Conservation (phyloP, 2,329 filamentous ascomycete genomes). For the Aureobasidium sp. region DNA sequence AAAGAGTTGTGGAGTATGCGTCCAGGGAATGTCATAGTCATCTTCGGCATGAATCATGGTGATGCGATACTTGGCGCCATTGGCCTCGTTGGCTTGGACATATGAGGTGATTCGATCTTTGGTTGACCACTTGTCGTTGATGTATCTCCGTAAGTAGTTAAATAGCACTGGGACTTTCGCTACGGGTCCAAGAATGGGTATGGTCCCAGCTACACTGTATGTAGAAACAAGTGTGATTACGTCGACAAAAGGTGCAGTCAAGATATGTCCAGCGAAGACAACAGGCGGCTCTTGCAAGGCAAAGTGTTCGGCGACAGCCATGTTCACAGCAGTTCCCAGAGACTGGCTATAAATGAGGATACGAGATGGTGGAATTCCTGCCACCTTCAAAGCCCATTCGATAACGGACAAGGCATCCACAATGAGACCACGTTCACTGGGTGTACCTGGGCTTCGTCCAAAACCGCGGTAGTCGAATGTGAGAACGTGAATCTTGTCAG, state of each 20-base stretch:
- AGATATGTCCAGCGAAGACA: slow-evolving; percentile 48
- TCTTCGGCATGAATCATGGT: slow-evolving; percentile 48
- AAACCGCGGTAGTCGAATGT: slow-evolving; percentile 59
- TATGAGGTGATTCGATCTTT: slow-evolving; percentile 44
- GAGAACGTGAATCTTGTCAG: slow-evolving; percentile 50
- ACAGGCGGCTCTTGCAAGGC: slow-evolving; percentile 37
- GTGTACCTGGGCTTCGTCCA: slow-evolving; percentile 46
- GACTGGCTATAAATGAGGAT: slow-evolving; percentile 57
- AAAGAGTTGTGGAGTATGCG: slow-evolving; percentile 45
- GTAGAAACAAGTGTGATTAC: slow-evolving; percentile 48
- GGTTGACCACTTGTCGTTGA: slow-evolving; percentile 46
- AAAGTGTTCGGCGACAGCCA: slow-evolving; percentile 40
- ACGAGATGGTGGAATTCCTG: slow-evolving; percentile 45
- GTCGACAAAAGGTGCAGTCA: slow-evolving; percentile 53
- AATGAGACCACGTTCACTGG: slow-evolving; percentile 50
- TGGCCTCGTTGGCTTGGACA: slow-evolving; percentile 34
- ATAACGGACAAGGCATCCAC: slow-evolving; percentile 47
- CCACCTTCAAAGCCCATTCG: slow-evolving; percentile 48
- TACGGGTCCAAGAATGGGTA: slow-evolving; percentile 50
- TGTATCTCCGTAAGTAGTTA: slow-evolving; percentile 41
- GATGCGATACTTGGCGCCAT: slow-evolving; percentile 35
- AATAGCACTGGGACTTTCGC: slow-evolving; percentile 42
- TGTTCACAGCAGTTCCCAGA: slow-evolving; percentile 49
- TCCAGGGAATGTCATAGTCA: slow-evolving; percentile 46
- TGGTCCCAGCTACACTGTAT: slow-evolving; percentile 49